Base-by-base conservation (phyloP, 106 monocot genomes). In the Narthecium ossifragum region DNA sequence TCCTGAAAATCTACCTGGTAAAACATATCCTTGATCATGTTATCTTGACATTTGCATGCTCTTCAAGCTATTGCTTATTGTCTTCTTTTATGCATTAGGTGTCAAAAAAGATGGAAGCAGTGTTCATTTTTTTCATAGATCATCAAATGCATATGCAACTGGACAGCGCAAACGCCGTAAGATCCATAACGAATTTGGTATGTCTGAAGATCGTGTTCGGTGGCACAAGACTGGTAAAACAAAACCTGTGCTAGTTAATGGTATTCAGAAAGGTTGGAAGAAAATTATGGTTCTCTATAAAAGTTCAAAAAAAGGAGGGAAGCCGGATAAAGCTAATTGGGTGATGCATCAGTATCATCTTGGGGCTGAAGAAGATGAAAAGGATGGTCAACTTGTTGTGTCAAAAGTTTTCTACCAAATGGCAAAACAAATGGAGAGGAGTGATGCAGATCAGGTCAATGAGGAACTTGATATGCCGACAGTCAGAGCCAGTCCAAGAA, bases 151-250 rank as follows among this genome's bases (percentile, higher is more conserved):
- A 45, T 91, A 91, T 71, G 53, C 80, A 22, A 83, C 74, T 57
- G 94, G 94, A 0, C 72, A 70, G 6, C 83, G 90, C 23, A 96
- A 96, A 56, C 85, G 94, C 4, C 70, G 94, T 8, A 96, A 80
- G 62, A 80, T 96, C 50, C 53, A 53, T 18, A 53, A 11, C 21
- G 45, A 60, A 36, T 37, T 34, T 62, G 57, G 50, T 40, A 25
- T 60, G 26, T 55, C 77, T 53, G 74, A 69, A 15, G 85, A 77
- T 20, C 59, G 66, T 72, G 77, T 77, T 20, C 80, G 94, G 69
- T 96, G 94, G 94, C 94, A 96, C 48, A 96, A 96, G 58, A 96
- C 94, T 1, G 94, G 94, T 2, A 96, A 86, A 72, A 86, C 89
- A 12, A 89, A 80, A 63, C 71, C 83, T 38, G 73, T 96, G 25